A percentile compares a stretch with the other conserved stretches of the same genome.
Evolutionary conservation across 176 grass and related monocot species (phyloP).

Genomic region (Alloteropsis semialata): DNA sequence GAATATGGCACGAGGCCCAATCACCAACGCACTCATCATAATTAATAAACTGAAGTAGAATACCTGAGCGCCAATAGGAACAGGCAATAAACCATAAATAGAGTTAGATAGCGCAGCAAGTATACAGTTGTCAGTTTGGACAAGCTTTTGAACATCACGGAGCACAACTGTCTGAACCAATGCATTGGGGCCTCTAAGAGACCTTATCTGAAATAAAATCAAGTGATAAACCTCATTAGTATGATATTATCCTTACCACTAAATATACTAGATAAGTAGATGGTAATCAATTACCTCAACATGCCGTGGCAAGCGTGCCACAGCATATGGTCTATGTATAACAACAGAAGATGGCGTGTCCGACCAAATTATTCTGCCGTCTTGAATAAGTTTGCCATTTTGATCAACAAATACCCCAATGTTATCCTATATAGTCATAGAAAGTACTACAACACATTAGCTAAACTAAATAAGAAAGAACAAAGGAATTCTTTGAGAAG

Average conservation of each 20-base stretch:
- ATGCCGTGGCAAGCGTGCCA: slow-evolving; percentile 75
- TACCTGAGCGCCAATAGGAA: slow-evolving; percentile 98
- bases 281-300: slow-evolving; percentile 58
- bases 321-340: slow-evolving; percentile 78
- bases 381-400: slow-evolving; percentile 97
- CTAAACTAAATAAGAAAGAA: slow-evolving; percentile 2
- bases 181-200: slow-evolving; percentile 81
- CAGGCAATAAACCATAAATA: slow-evolving; percentile 80
- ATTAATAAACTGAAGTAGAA: slow-evolving; percentile 32
- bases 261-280: slow-evolving; percentile 19
- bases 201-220: slow-evolving; percentile 75
- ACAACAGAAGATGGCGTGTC: slow-evolving; percentile 72
- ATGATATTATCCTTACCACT: not conserved
- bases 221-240: not conserved
- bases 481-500: slow-evolving; percentile 4
- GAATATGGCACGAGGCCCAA: not conserved
- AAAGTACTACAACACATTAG: not conserved
- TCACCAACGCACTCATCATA: not conserved
- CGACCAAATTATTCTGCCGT: slow-evolving; percentile 96
- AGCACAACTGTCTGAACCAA: slow-evolving; percentile 84
- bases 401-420: slow-evolving; percentile 97
- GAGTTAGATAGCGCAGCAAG: slow-evolving; percentile 68
- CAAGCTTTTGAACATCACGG: slow-evolving; percentile 87
- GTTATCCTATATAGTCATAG: slow-evolving; percentile 67
- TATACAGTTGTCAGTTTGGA: slow-evolving; percentile 85